These are phyloP conservation scores for Cryptosporidium sp. DNA, from an alignment of 169 alveolate species.

Conservation along the genomic window DNA sequence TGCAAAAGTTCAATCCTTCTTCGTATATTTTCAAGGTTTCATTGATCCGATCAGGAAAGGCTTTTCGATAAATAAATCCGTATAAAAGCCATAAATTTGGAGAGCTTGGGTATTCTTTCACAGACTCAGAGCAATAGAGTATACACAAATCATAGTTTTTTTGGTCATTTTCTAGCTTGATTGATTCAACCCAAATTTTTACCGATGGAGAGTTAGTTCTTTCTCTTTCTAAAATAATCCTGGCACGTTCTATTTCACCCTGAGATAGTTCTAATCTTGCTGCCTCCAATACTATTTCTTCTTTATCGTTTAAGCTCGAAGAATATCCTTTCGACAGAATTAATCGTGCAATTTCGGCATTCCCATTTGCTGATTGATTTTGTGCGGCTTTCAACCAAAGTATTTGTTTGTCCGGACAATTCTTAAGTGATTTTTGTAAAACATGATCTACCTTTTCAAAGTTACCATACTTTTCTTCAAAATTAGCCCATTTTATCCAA, in stretches of 20 bases:
- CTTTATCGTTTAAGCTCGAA: constrained; percentile 86
- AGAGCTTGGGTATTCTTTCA: constrained; percentile 10
- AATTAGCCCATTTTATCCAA: constrained; percentile 96
- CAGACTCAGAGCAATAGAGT: constrained; percentile 34
- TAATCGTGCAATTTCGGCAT: constrained; percentile 88
- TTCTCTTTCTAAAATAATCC: constrained; percentile 91
- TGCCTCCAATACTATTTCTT: constrained; percentile 89
- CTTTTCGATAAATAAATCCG: constrained; percentile 15
- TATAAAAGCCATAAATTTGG: constrained; percentile 55
- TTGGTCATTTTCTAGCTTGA: constrained; percentile 91
- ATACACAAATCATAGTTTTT: constrained; percentile 77
- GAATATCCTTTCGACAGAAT: constrained; percentile 90
- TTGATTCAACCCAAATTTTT: constrained; percentile 91
- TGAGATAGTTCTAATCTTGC: constrained; percentile 92
- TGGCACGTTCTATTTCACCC: constrained; percentile 92
- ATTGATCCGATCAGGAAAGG: not conserved
- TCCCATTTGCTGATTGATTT: constrained; percentile 91
- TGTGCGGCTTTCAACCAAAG: constrained; percentile 94
- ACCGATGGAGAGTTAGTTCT: constrained; percentile 87
- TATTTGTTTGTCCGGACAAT: constrained; percentile 92
- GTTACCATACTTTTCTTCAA: constrained; percentile 93
- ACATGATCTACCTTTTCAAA: constrained; percentile 86
- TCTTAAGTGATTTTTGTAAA: constrained; percentile 79
- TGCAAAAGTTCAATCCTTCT: constrained; percentile 81
- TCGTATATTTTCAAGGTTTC: constrained; percentile 78